Conservation (phyloP, 2,329 filamentous ascomycete species). For the Peltaster fructicola region DNA sequence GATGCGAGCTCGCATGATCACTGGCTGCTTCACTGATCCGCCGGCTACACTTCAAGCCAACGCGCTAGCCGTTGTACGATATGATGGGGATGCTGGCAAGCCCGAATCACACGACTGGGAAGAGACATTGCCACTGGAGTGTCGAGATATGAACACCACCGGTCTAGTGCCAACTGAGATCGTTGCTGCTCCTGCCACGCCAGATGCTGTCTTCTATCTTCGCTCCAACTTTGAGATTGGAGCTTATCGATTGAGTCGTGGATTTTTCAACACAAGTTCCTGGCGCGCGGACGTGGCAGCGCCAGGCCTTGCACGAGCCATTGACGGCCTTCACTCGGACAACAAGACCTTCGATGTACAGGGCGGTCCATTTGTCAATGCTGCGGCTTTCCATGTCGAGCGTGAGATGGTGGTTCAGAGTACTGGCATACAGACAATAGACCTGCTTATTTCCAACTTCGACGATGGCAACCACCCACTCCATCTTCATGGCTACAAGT, state of each 20-base stretch:
- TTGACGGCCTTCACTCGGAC: constrained; percentile 25
- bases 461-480: constrained; percentile 21
- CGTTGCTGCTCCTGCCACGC: constrained; percentile 26
- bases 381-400: constrained; percentile 12
- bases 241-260: constrained; percentile 38
- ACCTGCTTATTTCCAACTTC: constrained; percentile 20
- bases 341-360: constrained; percentile 13
- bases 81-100: constrained; percentile 13
- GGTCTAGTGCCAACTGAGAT: constrained; percentile 28
- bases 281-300: constrained; percentile 31
- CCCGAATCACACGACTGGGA: constrained; percentile 33
- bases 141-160: constrained; percentile 33
- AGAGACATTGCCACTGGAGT: constrained; percentile 30
- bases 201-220: constrained; percentile 36
- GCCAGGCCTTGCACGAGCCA: constrained; percentile 34
- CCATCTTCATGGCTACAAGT: constrained; percentile 22
- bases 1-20: constrained; percentile 41
- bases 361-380: constrained; percentile 13
- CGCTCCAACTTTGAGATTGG: constrained; percentile 43
- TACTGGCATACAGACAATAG: constrained; percentile 18
- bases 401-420: constrained; percentile 22
- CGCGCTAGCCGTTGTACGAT: constrained; percentile 33
- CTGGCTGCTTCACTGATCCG: constrained; percentile 39
- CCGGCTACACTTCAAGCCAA: constrained; percentile 29
- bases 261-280: constrained; percentile 39